phyloP scores from a whole-genome alignment of 768 basidiomycete genomes.

The Rhizopogon salebrosus region DNA sequence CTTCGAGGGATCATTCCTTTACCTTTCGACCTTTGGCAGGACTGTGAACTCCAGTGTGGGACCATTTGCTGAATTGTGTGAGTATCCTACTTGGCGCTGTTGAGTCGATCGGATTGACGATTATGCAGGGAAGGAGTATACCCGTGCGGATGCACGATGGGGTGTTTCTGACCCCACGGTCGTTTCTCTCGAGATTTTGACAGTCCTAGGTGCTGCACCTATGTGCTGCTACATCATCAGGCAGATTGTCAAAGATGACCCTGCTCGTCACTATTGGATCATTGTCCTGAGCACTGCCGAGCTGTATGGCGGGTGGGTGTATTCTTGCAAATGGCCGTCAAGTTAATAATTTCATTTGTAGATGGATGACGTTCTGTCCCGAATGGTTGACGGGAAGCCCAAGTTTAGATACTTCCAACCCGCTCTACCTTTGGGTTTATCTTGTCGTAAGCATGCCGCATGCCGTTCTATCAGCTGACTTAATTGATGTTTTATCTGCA shows the following conservation, averaged over 20 bases:
- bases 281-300: conserved; percentile 72
- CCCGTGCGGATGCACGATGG: conserved; percentile 78
- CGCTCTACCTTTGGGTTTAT: conserved; percentile 75
- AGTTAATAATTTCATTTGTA: conserved; percentile 14
- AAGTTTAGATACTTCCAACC: conserved; percentile 65
- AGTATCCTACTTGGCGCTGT: conserved; percentile 19
- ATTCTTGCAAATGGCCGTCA: neutral
- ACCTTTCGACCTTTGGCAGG: conserved; percentile 68
- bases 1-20: conserved; percentile 79
- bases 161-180: conserved; percentile 72
- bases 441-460: conserved; percentile 48
- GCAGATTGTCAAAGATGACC: conserved; percentile 59
- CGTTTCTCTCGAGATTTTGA: conserved; percentile 79
- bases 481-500: neutral
- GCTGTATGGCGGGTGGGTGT: conserved; percentile 67
- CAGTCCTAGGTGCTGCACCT: conserved; percentile 70
- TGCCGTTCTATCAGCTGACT: conserved; percentile 8
- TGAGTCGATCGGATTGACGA: neutral
- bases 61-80: conserved; percentile 70
- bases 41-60: conserved; percentile 67
- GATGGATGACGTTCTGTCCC: conserved; percentile 87
- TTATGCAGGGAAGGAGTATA: conserved; percentile 71
- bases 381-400: conserved; percentile 79
- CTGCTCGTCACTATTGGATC: conserved; percentile 62
- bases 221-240: conserved; percentile 68